Evolutionary conservation across 2,329 filamentous ascomycete genomes (phyloP).

Genomic region (Pyrenophora tritici-repentis): DNA sequence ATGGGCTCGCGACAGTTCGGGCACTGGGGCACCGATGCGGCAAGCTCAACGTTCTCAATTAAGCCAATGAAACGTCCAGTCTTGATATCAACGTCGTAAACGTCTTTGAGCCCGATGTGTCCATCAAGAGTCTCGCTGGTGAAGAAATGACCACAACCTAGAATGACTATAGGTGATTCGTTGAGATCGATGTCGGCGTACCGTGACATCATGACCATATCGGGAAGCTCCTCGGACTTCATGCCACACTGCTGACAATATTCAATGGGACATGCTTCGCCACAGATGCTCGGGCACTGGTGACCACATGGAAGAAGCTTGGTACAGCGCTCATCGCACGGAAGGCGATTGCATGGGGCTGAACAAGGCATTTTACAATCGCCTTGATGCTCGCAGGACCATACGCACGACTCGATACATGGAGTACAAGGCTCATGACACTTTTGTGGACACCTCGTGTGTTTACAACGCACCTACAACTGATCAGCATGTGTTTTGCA

Average conservation of each 20-base stretch:
- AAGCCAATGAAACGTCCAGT: slow-evolving; percentile 30
- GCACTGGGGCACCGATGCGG: slow-evolving; percentile 36
- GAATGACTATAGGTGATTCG: slow-evolving; percentile 34
- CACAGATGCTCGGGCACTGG: slow-evolving; percentile 41
- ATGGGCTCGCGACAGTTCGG: slow-evolving; percentile 42
- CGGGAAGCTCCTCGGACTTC: slow-evolving; percentile 26
- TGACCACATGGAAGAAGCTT: slow-evolving; percentile 36
- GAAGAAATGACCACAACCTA: slow-evolving; percentile 40
- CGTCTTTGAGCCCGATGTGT: slow-evolving; percentile 31
- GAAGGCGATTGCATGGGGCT: slow-evolving; percentile 37
- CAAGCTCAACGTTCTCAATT: slow-evolving; percentile 30
- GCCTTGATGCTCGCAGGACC: slow-evolving; percentile 42
- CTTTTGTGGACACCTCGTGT: slow-evolving; percentile 27
- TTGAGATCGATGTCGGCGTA: slow-evolving; percentile 39
- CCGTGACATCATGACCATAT: slow-evolving; percentile 28
- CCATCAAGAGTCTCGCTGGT: slow-evolving; percentile 40
- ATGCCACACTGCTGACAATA: slow-evolving; percentile 33
- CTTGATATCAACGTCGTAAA: slow-evolving; percentile 20
- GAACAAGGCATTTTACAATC: slow-evolving; percentile 45
- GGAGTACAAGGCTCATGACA: slow-evolving; percentile 43
- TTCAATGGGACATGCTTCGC: slow-evolving; percentile 30
- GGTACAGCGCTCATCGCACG: slow-evolving; percentile 37
- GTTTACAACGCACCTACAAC: slow-evolving; percentile 34
- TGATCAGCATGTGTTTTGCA: neutral
- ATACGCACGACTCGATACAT: slow-evolving; percentile 42